Base-by-base conservation (phyloP, 176 grass and related monocot species). In the Oryza brachyantha region DNA sequence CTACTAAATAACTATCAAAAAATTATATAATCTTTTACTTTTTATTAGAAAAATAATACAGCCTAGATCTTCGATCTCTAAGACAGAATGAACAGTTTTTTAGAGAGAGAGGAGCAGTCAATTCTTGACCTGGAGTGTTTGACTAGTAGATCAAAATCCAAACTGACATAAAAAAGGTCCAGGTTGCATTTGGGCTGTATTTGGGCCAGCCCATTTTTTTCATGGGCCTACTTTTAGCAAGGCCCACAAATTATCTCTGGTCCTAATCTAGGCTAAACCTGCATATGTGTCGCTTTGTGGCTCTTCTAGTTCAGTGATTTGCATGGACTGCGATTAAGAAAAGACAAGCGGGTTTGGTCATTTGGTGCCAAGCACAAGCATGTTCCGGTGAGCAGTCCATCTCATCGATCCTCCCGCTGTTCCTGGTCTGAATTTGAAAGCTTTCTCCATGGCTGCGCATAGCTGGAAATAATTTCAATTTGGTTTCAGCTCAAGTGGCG, bases 381-480 rank as follows among this genome's bases (percentile, higher is more conserved):
- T 43, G 58, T 48, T 43, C 59, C 17, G 82, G 62, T 89, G 65
- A 7, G 66, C 66, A 17, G 29, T 85, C 76, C 35, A 57, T 43
- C n/a, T 80, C 83, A 2, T n/a, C 43, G 13, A 29, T 16, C 75
- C 24, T n/a, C 48, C 43, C 61, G 36, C 62, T 67, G 46, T 80
- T 35, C 46, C 52, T 21, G n/a, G 8, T 24, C 52, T 24, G 21
- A 4, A 22, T 8, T 6, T 26, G 0, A 27, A 83, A 66, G 73
- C 67, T 77, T 83, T 66, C 12, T 43, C 73, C 73, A 5, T 71
- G 79, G 84, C 85, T 64, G 26, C 41, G 39, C 39, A 0, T 43
- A 43, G 70, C 81, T 64, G 54, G 43, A 29, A 27, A 68, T 31
- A n/a, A n/a, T n/a, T n/a, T 25, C 37, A 35, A 61, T 68, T 66